Conservation (phyloP, 208 protist genomes). For the Novymonas esmeraldas region DNA sequence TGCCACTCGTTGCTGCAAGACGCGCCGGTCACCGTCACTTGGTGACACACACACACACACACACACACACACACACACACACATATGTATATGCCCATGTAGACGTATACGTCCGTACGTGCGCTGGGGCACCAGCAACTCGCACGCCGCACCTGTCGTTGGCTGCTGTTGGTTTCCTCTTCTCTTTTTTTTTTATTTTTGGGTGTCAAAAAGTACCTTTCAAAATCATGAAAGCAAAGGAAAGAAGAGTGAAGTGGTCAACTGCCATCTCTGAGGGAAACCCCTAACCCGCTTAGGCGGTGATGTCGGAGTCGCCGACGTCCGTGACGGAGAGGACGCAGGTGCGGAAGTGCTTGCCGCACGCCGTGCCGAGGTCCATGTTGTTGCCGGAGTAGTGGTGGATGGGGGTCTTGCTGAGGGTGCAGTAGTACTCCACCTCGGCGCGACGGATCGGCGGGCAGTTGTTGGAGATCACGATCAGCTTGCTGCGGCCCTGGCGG, state of each 20-base stretch:
- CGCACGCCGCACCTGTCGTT: too few species aligned
- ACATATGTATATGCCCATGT: too few species aligned
- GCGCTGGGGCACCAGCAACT: too few species aligned
- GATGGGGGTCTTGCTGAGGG: slow-evolving; percentile 98
- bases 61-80: too few species aligned
- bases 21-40: too few species aligned
- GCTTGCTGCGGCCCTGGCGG: slow-evolving; percentile 96
- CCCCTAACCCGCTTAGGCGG: slow-evolving; percentile 52
- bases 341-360: slow-evolving; percentile 99
- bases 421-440: slow-evolving; percentile 99
- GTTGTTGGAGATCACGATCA: slow-evolving; percentile 99
- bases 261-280: slow-evolving; percentile 6
- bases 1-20: too few species aligned
- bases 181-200: too few species aligned
- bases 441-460: slow-evolving; percentile 98
- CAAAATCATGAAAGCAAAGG: slow-evolving; percentile 33
- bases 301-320: slow-evolving; percentile 96
- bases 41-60: too few species aligned
- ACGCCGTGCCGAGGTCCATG: slow-evolving; percentile 99
- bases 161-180: too few species aligned
- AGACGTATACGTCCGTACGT: too few species aligned
- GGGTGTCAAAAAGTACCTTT: too few species aligned
- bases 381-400: slow-evolving; percentile 99
- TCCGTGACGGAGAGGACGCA: slow-evolving; percentile 98
- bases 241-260: slow-evolving; percentile 20